Conservation (phyloP, 345 rosid species). For the Hevea brasiliensis region DNA sequence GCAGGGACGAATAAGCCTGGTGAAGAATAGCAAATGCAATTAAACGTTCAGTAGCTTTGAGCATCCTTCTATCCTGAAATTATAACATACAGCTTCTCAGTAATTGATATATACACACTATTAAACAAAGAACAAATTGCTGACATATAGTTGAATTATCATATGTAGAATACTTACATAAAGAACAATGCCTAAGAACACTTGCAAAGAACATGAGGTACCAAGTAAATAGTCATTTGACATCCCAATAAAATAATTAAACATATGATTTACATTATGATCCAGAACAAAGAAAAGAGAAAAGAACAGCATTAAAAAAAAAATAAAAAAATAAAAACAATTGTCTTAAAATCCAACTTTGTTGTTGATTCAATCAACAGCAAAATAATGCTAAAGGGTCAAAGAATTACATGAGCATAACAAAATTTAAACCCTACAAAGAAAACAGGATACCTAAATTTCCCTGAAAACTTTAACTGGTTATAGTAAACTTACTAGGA, state of each 20-base stretch:
- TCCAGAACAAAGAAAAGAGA: background rate
- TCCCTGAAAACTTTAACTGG: no score
- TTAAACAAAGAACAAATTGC: background rate
- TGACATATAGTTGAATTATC: background rate
- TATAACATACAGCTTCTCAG: background rate
- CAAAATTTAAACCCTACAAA: no score
- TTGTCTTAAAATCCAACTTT: background rate
- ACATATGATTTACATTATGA: background rate
- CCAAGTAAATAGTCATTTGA: background rate
- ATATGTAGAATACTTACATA: background rate
- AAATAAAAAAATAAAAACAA: no score
- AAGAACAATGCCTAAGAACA: background rate
- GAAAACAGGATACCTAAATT: no score
- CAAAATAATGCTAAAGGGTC: background rate
- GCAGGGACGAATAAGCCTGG: conserved; percentile 57
- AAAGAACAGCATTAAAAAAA: background rate
- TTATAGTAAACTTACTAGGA: no score
- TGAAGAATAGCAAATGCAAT: conserved; percentile 65
- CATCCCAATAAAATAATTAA: background rate
- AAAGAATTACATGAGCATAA: no score
- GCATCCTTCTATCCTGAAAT: conserved; percentile 55
- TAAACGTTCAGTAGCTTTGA: conserved; percentile 64
- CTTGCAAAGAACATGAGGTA: background rate
- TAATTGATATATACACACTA: background rate
- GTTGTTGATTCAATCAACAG: background rate